These are phyloP conservation scores for Botryotinia calthae DNA, from an alignment of 2,329 filamentous ascomycete genomes.

Conservation along the genomic window DNA sequence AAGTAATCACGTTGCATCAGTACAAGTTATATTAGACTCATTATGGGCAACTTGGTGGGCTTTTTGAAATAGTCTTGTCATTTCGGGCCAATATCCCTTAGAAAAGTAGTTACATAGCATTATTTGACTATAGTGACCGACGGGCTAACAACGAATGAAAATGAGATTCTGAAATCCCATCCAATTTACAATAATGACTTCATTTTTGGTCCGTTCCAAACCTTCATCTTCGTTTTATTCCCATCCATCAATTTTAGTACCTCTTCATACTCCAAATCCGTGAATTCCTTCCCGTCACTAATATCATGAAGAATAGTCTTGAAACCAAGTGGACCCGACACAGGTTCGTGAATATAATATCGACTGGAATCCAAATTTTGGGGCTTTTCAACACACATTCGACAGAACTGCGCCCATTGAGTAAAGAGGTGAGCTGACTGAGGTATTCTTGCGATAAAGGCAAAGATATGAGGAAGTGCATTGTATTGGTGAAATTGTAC, in stretches of 20 bases:
- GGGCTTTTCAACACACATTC: neutral
- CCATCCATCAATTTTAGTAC: neutral
- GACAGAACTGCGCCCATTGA: neutral
- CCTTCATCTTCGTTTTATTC: neutral
- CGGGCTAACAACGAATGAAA: no score
- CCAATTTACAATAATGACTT: neutral
- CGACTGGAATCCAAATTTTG: neutral
- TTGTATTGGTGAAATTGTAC: slow-evolving; percentile 3
- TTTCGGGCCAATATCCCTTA: no score
- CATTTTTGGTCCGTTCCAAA: neutral
- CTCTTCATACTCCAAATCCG: neutral
- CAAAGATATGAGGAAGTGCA: slow-evolving; percentile 1
- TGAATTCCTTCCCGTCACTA: neutral
- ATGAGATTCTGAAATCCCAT: neutral
- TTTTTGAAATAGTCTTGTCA: no score
- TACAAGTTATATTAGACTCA: no score
- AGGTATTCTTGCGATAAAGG: neutral
- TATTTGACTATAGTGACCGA: no score
- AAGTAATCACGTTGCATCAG: no score
- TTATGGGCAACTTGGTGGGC: no score
- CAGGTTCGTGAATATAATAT: neutral
- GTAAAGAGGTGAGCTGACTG: neutral
- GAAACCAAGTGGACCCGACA: neutral
- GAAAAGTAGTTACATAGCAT: no score
- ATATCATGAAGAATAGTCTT: neutral